Percentiles rank a stretch among this genome's conserved stretches.
These are phyloP conservation scores for Pleurotus pulmonarius DNA, from an alignment of 768 basidiomycete genomes.

Conservation along the genomic window DNA sequence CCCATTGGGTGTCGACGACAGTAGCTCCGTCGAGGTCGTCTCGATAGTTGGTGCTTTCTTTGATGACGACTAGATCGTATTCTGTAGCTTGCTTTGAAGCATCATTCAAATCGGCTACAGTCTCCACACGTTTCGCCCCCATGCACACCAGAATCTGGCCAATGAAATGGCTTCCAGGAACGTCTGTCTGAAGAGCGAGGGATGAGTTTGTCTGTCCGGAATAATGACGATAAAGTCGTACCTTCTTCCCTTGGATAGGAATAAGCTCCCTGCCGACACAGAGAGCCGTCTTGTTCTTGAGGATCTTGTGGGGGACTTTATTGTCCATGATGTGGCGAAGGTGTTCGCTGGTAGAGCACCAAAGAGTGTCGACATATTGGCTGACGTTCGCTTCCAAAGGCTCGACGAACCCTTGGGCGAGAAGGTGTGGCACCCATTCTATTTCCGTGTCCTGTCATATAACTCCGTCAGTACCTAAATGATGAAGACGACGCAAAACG, in stretches of 20 bases:
- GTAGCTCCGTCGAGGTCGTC: conserved; percentile 25
- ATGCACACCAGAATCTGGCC: conserved; percentile 70
- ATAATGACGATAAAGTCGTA: conserved; percentile 22
- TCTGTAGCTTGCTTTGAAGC: conserved; percentile 29
- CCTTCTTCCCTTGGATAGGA: conserved; percentile 23
- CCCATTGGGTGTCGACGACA: conserved; percentile 60
- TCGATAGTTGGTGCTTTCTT: conserved; percentile 35
- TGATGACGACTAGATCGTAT: conserved; percentile 65
- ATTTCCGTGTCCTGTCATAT: conserved; percentile 28
- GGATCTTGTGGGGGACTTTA: conserved; percentile 52
- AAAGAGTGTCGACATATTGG: conserved; percentile 45
- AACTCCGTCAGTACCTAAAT: background rate
- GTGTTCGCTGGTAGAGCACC: conserved; percentile 47
- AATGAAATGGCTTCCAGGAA: conserved; percentile 8
- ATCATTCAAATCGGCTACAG: conserved; percentile 43
- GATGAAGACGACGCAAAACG: background rate
- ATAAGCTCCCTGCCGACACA: conserved; percentile 58
- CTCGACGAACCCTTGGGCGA: conserved; percentile 54
- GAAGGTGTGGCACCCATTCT: conserved; percentile 63
- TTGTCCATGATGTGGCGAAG: conserved; percentile 57
- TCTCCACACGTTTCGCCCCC: conserved; percentile 73
- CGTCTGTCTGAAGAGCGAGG: background rate
- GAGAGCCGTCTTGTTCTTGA: conserved; percentile 51
- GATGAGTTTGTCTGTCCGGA: conserved; percentile 32
- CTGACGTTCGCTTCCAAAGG: conserved; percentile 29